A percentile compares a stretch with the other conserved stretches of the same genome.
These are phyloP conservation scores for Paramarasmius palmivorus DNA, from an alignment of 1,284 basidiomycete species.

Conservation along the genomic window DNA sequence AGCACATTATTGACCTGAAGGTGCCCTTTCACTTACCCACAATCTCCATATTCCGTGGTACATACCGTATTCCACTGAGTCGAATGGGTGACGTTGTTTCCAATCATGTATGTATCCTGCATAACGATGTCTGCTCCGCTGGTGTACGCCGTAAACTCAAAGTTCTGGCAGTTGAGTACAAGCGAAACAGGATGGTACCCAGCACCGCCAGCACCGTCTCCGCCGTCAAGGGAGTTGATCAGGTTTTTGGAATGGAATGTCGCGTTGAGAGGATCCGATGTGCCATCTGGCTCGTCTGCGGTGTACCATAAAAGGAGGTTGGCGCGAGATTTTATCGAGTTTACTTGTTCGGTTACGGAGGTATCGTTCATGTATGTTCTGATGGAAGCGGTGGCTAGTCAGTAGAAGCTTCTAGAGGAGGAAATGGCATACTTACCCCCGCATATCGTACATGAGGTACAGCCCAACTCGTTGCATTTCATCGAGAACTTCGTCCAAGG, in stretches of 20 bases:
- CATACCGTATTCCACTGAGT: conserved; percentile 40
- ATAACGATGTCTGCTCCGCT: conserved; percentile 59
- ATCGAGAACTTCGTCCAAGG: conserved; percentile 58
- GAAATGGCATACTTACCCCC: conserved; percentile 44
- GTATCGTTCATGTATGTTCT: conserved; percentile 68
- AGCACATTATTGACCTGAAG: too few species aligned
- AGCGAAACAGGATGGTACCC: conserved; percentile 75
- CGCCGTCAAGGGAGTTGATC: conserved; percentile 66
- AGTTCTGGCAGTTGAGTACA: conserved; percentile 75
- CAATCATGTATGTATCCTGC: conserved; percentile 56
- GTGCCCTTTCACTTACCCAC: conserved; percentile 70
- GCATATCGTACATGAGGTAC: conserved; percentile 80
- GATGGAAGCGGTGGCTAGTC: background rate
- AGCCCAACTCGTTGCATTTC: conserved; percentile 71
- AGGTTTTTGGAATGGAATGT: conserved; percentile 57
- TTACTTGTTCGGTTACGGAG: conserved; percentile 65
- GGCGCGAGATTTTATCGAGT: conserved; percentile 60
- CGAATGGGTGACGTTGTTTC: conserved; percentile 69
- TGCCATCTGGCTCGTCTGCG: conserved; percentile 74
- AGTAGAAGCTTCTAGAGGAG: background rate
- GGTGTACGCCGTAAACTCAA: conserved; percentile 59
- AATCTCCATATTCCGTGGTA: conserved; percentile 58
- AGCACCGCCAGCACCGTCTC: conserved; percentile 24
- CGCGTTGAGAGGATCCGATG: conserved; percentile 63
- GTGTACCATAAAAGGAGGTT: conserved; percentile 80